Conservation (phyloP, 202 grass and related monocot genomes). For the Cymbopogon flexuosus region DNA sequence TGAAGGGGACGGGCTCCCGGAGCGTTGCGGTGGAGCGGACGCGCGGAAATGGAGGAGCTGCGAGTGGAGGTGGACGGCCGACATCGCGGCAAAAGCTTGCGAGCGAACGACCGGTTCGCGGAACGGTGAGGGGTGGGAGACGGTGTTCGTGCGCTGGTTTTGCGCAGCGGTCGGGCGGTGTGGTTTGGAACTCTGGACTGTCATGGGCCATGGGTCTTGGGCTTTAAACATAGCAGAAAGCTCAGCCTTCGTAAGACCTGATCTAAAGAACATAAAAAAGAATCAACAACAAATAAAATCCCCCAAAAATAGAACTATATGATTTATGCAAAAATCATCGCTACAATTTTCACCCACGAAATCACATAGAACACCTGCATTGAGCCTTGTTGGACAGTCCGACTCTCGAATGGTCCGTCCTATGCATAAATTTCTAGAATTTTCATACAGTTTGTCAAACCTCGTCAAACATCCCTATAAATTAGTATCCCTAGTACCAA, state of each 20-base stretch:
- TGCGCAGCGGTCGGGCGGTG: neutral
- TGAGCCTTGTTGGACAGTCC: too few relatives aligned
- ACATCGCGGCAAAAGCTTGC: conserved; percentile 2
- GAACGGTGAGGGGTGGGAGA: too few relatives aligned
- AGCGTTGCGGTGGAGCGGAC: conserved; percentile 16
- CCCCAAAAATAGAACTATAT: too few relatives aligned
- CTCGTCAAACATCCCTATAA: too few relatives aligned
- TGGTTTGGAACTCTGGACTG: neutral
- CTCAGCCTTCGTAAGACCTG: neutral
- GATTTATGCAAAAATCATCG: too few relatives aligned
- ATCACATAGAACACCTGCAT: too few relatives aligned
- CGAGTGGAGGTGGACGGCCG: conserved; percentile 8
- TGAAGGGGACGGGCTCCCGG: conserved; percentile 19
- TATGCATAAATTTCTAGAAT: too few relatives aligned
- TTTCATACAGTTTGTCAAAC: too few relatives aligned
- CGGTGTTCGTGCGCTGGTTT: neutral
- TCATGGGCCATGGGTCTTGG: neutral
- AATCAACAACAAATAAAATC: too few relatives aligned
- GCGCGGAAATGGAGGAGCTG: conserved; percentile 1
- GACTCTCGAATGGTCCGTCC: too few relatives aligned
- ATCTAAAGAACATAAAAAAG: neutral
- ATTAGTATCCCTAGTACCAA: too few relatives aligned
- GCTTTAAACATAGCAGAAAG: neutral
- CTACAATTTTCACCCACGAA: too few relatives aligned
- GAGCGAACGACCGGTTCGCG: conserved; percentile 9